Base-by-base conservation (phyloP, 345 rosid genomes). In the Melaleuca quinquenervia region DNA sequence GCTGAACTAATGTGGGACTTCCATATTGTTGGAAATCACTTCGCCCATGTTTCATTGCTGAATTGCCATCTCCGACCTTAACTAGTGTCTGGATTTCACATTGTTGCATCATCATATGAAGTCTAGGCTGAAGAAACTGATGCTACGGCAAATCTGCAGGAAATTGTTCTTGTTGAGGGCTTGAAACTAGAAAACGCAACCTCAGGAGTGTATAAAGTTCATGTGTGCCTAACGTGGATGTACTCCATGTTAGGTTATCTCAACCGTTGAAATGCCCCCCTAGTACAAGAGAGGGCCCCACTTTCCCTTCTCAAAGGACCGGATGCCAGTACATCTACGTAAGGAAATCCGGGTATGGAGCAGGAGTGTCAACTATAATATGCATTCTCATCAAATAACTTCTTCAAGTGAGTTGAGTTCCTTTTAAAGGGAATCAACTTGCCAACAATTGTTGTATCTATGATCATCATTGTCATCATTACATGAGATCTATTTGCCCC, bases 401-500 rank as follows among this genome's bases (percentile, higher is more conserved):
- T 55, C 27, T 22, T 1, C 27, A n/a, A n/a, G n/a, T n/a, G 60
- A 55, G 60, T 55, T 55, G 3, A 22, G 60, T 9, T 55, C 11
- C 0, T 9, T 22, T 9, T 3, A 0, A 22, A 0, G 60, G 27
- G 62, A 55, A 5, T 24, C 24, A 10, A 55, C 11, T 55, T 9
- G 2, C 22, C 27, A 3, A n/a, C n/a, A n/a, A 24, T 0, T 55
- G 0, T 55, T 55, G 10, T 5, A 24, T 12, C 52, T 50, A 11
- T 6, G 15, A 50, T 50, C 52, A 13, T 50, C 52, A 50, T 50
- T 50, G 5, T 50, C 52, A 0, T 50, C 15, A 2, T 50, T 14
- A 50, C 52, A 50, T 5, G 15, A 50, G 16, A 50, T 50, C 15
- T 0, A 50, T 15, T 50, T 50, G 4, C 13, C 52, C 52, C 15